Evolutionary conservation across 2,329 filamentous ascomycete species (phyloP), one percentile per base, ranked within the genome.

Genomic region (Blastomyces parvus): DNA sequence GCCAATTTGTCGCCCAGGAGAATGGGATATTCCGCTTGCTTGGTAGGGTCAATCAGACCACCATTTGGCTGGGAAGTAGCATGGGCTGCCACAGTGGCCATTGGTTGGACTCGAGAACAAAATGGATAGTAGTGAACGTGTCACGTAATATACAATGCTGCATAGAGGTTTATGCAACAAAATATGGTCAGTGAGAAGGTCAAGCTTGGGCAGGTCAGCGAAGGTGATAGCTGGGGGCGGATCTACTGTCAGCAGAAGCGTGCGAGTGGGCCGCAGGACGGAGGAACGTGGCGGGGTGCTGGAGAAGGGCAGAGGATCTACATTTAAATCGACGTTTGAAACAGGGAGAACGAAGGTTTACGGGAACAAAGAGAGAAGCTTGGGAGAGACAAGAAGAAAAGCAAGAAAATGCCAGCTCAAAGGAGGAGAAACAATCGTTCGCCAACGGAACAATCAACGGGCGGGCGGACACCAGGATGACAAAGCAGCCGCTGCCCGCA

Each of bases 1-100:
- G 74, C 71, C 30, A 80, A 68, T 65, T 72, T 73, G 55, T 79
- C 76, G 19, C 78, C 77, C 60, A 80, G 70, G 33, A 80, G 69
- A 66, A 80, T 76, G 27, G 78, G 77, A 66, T 79, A 80, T 61
- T 80, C 78, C 59, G 74, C 78, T 61, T 76, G 74, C 65, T 78
- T 78, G 63, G 76, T 75, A 42, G 77, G 77, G 68, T 79, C 77
- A 65, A 79, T 74, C 70, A 76, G 68, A 56, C 70, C 70, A 63
- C 68, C 70, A 72, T 76, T 75, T 63, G 62, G 62, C 64, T 66
- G 61, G 59, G 56, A 61, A 46, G 65, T 64, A 36, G 63, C 40
- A 22, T 66, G 61, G 40, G 62, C 58, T 19, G 62, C 62, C 27
- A 61, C 30, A 36, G 64, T 64, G 53, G 62, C 61, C 58, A 64